These are phyloP conservation scores for Selenicereus undatus DNA, from an alignment of 148 eudicot species.

Conservation along the genomic window DNA sequence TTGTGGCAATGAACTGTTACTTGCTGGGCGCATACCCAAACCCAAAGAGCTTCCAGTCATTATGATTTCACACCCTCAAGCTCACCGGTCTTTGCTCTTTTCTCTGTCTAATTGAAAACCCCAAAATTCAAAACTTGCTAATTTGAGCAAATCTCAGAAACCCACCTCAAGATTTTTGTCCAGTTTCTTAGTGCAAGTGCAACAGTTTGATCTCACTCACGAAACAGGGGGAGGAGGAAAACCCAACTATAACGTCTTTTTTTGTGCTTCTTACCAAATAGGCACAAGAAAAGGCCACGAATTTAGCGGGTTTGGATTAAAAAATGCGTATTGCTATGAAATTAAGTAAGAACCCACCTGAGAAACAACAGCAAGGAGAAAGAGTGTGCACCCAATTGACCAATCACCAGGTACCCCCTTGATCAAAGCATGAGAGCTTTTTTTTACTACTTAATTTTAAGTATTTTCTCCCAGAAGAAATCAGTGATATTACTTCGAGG, in stretches of 20 bases:
- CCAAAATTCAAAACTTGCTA: neutral
- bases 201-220: neutral
- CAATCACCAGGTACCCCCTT: constrained; percentile 10
- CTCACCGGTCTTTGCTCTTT: constrained; percentile 51
- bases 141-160: neutral
- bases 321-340: neutral
- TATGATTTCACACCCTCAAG: constrained; percentile 39
- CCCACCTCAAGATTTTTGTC: neutral
- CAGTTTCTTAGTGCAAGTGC: neutral
- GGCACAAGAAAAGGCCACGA: constrained; percentile 14
- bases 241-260: neutral
- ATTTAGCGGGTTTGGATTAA: constrained; percentile 10
- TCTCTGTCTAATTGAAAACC: neutral
- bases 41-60: constrained; percentile 64
- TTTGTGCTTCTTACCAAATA: constrained; percentile 11
- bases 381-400: constrained; percentile 14
- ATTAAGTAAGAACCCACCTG: constrained; percentile 21
- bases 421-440: too few species aligned
- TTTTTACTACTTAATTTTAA: too few species aligned
- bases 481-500: too few species aligned
- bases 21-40: constrained; percentile 82
- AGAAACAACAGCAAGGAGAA: neutral
- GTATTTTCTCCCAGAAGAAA: too few species aligned
- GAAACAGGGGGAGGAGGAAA: neutral
- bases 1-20: constrained; percentile 56